Conservation (phyloP, 805 yeast species). For the Lachancea quebecensis region DNA sequence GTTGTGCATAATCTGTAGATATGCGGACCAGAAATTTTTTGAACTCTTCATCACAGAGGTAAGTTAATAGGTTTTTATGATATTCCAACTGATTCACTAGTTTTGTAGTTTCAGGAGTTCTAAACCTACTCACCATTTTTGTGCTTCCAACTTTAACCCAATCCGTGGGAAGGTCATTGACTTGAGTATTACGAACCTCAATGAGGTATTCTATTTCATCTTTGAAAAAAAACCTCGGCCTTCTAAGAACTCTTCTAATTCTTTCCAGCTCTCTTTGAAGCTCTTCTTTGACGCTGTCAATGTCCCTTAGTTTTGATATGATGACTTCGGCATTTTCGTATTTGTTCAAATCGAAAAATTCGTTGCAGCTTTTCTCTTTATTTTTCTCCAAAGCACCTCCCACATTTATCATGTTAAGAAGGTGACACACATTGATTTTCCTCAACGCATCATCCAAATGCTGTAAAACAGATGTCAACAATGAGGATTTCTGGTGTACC, state of each 20-base stretch:
- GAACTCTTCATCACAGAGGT: slow-evolving; percentile 25
- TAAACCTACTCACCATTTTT: slow-evolving; percentile 59
- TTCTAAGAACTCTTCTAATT: slow-evolving; percentile 40
- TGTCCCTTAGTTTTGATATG: slow-evolving; percentile 31
- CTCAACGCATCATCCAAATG: slow-evolving; percentile 33
- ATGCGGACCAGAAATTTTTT: slow-evolving; percentile 34
- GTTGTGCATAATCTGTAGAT: slow-evolving; percentile 31
- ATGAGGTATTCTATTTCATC: slow-evolving; percentile 65
- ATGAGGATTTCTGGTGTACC: slow-evolving; percentile 21
- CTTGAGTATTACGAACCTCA: slow-evolving; percentile 60
- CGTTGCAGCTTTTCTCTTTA: slow-evolving; percentile 38
- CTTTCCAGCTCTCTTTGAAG: slow-evolving; percentile 47
- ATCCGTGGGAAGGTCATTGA: slow-evolving; percentile 53
- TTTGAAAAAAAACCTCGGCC: slow-evolving; percentile 54
- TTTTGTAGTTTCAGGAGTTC: slow-evolving; percentile 51
- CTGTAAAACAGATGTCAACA: slow-evolving; percentile 36
- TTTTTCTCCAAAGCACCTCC: slow-evolving; percentile 47
- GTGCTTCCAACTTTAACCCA: slow-evolving; percentile 78
- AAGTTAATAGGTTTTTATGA: slow-evolving; percentile 44
- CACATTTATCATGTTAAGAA: slow-evolving; percentile 45
- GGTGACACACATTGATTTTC: slow-evolving; percentile 29
- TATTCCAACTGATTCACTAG: slow-evolving; percentile 52
- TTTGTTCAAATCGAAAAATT: slow-evolving; percentile 35
- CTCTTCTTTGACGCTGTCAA: slow-evolving; percentile 38
- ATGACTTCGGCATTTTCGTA: slow-evolving; percentile 38